Evolutionary conservation across 2,329 filamentous ascomycete species (phyloP), one percentile per base, ranked within the genome.

Genomic region (Aspergillus neoniger): DNA sequence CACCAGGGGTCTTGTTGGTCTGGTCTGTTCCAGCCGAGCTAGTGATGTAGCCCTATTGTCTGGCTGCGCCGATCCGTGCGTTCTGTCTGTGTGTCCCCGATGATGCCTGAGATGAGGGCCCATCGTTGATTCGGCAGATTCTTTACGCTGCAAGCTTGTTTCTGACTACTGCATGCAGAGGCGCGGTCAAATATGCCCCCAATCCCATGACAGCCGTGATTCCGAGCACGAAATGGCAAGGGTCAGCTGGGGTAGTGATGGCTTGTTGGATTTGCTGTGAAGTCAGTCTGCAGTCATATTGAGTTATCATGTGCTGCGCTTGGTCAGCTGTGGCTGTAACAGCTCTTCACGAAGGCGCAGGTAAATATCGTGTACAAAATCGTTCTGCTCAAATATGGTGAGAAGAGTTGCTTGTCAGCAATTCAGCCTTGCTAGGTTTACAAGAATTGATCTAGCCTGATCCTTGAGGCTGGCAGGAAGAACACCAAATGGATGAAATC

Each of bases 261-360:
- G 5, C 23, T 17, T 15, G 23, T 32, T 32, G 25, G 23, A n/a
- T 30, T 10, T 25, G 25, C 44, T 17, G 44, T 49, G 25, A 32
- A 28, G 47, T 50, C 47, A 50, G 47, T 50, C 47, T 50, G 28
- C n/a, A 50, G 47, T 50, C 47, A 50, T 32, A 28, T 50, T 15
- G 15, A 28, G 19, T 25, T 25, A 30, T 50, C 47, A 50, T 32
- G 47, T 50, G 47, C 47, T 17, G n/a, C 47, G 6, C 7, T 14
- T 8, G 47, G 25, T 49, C 47, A 19, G 47, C 47, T 32, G 47
- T 30, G 25, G 47, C 15, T 21, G 7, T 41, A 4, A 0, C n/a
- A 17, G 17, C 6, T 8, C 7, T 7, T 3, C 39, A 30, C 4
- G 28, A 3, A 30, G 28, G 32, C 10, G 12, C 5, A 15, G 32